Evolutionary conservation across 2,329 filamentous ascomycete species (phyloP), one percentile per base, ranked within the genome.

Genomic region (Aspergillus caelatus): DNA sequence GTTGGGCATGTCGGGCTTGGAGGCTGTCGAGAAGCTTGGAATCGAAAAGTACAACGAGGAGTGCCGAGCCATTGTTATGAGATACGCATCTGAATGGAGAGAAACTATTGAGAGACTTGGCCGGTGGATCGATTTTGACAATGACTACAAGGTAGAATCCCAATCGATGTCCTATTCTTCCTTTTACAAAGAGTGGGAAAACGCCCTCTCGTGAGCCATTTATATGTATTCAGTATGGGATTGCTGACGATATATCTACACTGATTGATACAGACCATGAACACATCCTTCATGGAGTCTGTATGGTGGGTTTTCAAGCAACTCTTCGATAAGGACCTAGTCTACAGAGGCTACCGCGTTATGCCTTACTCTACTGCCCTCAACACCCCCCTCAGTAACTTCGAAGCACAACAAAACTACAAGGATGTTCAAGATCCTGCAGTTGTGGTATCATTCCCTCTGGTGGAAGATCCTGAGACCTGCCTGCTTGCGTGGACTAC

Each of bases 231-330:
- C 28, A 32, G 30, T 55, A 55, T 55, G 7, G 11, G 52, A 55
- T 39, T 39, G 52, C 52, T 55, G 52, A 55, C 28, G 4, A 34
- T n/a, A 10, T 55, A 12, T 28, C 26, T 48, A 12, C 28, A 4
- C 11, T 14, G 3, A 36, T 23, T 10, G 10, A 34, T 41, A 48
- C 72, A 91, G 90, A 97, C 93, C 41, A 97, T 97, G 93, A 91
- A 98, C 77, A 85, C 90, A n/a, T 89, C 84, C 23, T 98, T 96
- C 81, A 98, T 97, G 94, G 94, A 97, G 82, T 91, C 91, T 0
- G 88, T 92, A 68, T 98, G 94, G 94, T 97, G 94, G 94, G 91
- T 95, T 21, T 97, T 97, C 84, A 96, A 95, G 82, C 88, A 94
- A 76, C 85, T 97, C 28, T 96, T 92, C 77, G 91, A 96, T 71